Evolutionary conservation across 306 rosid species (phyloP).

Genomic region (Lablab purpureus): DNA sequence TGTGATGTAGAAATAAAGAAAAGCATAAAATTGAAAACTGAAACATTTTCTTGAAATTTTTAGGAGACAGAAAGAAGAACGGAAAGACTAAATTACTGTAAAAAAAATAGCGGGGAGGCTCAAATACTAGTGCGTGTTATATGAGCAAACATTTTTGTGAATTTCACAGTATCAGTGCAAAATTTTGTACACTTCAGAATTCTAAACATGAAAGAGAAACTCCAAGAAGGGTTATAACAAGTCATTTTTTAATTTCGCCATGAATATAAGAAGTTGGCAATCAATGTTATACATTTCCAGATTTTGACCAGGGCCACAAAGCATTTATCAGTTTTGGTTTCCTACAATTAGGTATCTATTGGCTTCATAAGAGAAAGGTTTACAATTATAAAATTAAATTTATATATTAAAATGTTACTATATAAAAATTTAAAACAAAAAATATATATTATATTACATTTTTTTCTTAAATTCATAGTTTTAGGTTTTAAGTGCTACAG

Average conservation of each 20-base stretch:
- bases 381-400: too few relatives aligned
- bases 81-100: neutral
- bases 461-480: too few relatives aligned
- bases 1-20: too few relatives aligned
- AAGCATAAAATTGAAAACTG: too few relatives aligned
- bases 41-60: too few relatives aligned
- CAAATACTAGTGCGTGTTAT: neutral
- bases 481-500: too few relatives aligned
- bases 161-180: neutral
- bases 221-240: neutral
- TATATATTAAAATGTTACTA: too few relatives aligned
- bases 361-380: too few relatives aligned
- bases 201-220: neutral
- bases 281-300: neutral
- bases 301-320: constrained; percentile 9
- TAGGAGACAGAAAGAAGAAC: neutral
- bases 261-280: neutral
- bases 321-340: neutral
- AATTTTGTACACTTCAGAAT: neutral
- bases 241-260: neutral
- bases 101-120: too few relatives aligned
- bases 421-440: too few relatives aligned
- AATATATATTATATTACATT: too few relatives aligned
- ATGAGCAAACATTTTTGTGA: neutral
- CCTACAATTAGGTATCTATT: too few relatives aligned